A percentile compares a stretch with the other conserved stretches of the same genome.
Conservation (phyloP, 1,139 yeast species). For the Debaryomyces coudertii region DNA sequence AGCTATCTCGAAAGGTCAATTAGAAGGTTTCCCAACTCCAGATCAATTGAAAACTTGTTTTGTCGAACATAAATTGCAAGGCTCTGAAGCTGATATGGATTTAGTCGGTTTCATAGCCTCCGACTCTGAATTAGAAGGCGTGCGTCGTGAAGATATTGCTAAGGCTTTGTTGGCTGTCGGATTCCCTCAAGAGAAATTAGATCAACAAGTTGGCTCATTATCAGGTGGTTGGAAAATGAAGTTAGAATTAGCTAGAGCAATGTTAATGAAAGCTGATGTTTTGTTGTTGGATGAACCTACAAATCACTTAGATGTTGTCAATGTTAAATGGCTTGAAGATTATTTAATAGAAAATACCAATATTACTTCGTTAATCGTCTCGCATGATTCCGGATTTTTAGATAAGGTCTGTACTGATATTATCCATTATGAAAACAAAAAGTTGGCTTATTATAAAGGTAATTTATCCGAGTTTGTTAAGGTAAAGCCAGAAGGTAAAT, state of each 20-base stretch:
- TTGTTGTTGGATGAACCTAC: slow-evolving; percentile 96
- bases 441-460: slow-evolving; percentile 94
- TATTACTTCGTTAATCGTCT: slow-evolving; percentile 91
- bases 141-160: slow-evolving; percentile 70
- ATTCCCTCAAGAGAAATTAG: slow-evolving; percentile 85
- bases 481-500: slow-evolving; percentile 92
- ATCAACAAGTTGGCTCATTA: slow-evolving; percentile 88
- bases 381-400: slow-evolving; percentile 96
- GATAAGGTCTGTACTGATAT: slow-evolving; percentile 96
- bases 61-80: slow-evolving; percentile 96
- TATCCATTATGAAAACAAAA: slow-evolving; percentile 94
- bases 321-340: slow-evolving; percentile 92
- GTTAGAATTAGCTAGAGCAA: slow-evolving; percentile 95
- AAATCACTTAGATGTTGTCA: slow-evolving; percentile 92
- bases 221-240: slow-evolving; percentile 99
- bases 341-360: slow-evolving; percentile 79
- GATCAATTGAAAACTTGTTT: slow-evolving; percentile 89
- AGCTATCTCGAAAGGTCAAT: slow-evolving; percentile 94
- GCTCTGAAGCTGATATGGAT: slow-evolving; percentile 90
- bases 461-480: slow-evolving; percentile 90
- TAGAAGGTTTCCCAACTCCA: slow-evolving; percentile 96
- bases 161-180: slow-evolving; percentile 83
- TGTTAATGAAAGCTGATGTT: slow-evolving; percentile 97
- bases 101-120: slow-evolving; percentile 86
- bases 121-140: slow-evolving; percentile 75